Base-by-base conservation (phyloP, 1,284 basidiomycete genomes). In the Xerocomus amazonicus region DNA sequence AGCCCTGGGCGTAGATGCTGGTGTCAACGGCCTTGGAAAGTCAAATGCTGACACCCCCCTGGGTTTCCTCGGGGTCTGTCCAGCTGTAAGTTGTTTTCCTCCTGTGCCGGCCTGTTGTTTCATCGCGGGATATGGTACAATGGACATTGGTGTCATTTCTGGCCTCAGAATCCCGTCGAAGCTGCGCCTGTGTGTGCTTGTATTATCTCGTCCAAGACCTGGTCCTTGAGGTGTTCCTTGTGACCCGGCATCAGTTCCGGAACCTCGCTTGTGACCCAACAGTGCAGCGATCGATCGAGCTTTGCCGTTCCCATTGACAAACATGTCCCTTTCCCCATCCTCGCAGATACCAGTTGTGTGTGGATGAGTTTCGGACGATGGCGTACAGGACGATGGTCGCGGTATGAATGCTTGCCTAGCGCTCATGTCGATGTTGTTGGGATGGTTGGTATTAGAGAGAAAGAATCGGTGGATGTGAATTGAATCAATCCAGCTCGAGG, bases 391-490 rank as follows among this genome's bases (percentile, higher is more conserved):
- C 7, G 50, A 41, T 1, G 59, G 38, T 6, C 51, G 61, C 4
- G 63, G 65, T 35, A 59, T 6, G 37, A 64, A 64, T 5, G 55
- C 53, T n/a, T 66, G 63, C 43, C 65, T 17, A 4, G 65, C 57
- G 29, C 63, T 64, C 62, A 64, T 64, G 12, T 17, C 9, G 19
- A 40, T 19, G 23, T 13, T 48, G 29, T 6, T 9, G n/a, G 9
- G 40, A 9, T 28, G 26, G n/a, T n/a, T 35, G 39, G 44, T 12
- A 35, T 29, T 19, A 29, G 26, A 43, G 17, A 0, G 38, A 37
- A 46, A 5, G 44, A 12, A 31, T 34, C 6, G 6, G 13, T 14
- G 33, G 4, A 37, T 13, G 19, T 23, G 19, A 23, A 23, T 27
- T 14, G 14, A 31, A 23, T 16, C 28, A n/a, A 14, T 43, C 16